phyloP scores from a whole-genome alignment of 2,329 filamentous ascomycete species.

The Cyphellophora europaea region DNA sequence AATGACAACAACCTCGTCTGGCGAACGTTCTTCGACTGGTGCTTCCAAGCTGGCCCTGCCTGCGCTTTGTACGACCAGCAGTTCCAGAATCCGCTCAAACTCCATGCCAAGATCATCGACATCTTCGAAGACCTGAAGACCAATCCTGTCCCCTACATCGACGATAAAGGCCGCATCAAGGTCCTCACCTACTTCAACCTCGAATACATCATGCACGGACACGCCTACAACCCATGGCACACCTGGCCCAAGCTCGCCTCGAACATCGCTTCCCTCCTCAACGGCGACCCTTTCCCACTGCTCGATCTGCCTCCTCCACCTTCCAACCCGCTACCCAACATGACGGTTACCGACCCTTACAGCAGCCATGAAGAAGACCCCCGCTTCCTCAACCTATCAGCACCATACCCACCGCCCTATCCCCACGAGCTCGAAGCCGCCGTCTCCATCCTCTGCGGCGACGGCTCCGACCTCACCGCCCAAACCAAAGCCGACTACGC shows the following conservation, averaged over 20 bases:
- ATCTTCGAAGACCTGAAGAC: conserved; percentile 11
- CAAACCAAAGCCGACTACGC: conserved; percentile 12
- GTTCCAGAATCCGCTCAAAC: conserved; percentile 5
- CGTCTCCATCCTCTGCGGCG: conserved; percentile 17
- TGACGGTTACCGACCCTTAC: not conserved
- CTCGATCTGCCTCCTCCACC: conserved; percentile 30
- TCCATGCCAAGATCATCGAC: conserved; percentile 9
- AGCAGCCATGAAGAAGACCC: not conserved
- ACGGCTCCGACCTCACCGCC: conserved; percentile 17
- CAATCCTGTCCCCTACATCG: conserved; percentile 22
- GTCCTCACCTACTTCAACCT: conserved; percentile 43
- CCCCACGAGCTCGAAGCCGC: conserved; percentile 12
- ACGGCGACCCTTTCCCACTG: conserved; percentile 22
- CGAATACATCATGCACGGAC: conserved; percentile 28
- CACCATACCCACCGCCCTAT: conserved; percentile 7
- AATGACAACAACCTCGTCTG: conserved; percentile 48
- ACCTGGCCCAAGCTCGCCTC: conserved; percentile 28
- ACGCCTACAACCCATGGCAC: conserved; percentile 11
- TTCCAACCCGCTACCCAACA: conserved; percentile 13
- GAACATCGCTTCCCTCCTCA: conserved; percentile 27
- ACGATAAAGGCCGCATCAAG: conserved; percentile 25
- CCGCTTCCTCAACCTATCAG: conserved; percentile 2
- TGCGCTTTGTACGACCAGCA: conserved; percentile 33
- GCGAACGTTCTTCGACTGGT: conserved; percentile 44
- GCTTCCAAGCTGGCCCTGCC: conserved; percentile 39